A percentile compares a stretch with the other conserved stretches of the same genome.
Conservation (phyloP, 345 rosid genomes). For the Litchi chinensis region DNA sequence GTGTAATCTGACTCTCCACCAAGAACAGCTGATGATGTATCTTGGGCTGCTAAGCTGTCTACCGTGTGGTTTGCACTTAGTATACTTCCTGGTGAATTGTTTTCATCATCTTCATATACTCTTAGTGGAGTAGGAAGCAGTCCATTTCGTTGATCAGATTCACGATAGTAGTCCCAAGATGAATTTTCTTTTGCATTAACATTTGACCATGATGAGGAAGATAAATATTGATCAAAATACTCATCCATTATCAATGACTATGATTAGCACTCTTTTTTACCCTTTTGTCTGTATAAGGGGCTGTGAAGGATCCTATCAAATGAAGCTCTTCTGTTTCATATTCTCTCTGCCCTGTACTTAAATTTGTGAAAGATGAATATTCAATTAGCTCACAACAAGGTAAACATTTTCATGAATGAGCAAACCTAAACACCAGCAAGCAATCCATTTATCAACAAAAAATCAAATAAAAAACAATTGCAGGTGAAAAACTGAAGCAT, state of each 20-base stretch:
- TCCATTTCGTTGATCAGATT: slow-evolving; percentile 25
- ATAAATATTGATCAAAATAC: slow-evolving; percentile 34
- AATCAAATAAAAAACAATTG: neutral
- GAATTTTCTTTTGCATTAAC: slow-evolving; percentile 33
- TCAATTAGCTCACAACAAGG: slow-evolving; percentile 2
- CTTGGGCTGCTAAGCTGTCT: slow-evolving; percentile 29
- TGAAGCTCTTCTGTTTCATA: neutral
- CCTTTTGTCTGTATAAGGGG: neutral
- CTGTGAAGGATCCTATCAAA: neutral
- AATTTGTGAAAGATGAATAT: neutral
- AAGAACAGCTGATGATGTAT: slow-evolving; percentile 29
- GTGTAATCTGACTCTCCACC: slow-evolving; percentile 27
- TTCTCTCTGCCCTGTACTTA: slow-evolving; percentile 2
- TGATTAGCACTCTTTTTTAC: neutral
- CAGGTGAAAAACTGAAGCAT: neutral
- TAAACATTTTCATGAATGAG: neutral
- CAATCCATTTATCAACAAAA: neutral
- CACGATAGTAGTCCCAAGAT: slow-evolving; percentile 31
- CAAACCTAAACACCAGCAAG: neutral
- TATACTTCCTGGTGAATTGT: slow-evolving; percentile 25
- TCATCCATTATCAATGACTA: slow-evolving; percentile 38
- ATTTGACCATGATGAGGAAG: slow-evolving; percentile 35
- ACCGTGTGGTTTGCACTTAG: slow-evolving; percentile 23
- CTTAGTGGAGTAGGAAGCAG: slow-evolving; percentile 27
- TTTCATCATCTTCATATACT: slow-evolving; percentile 21